Percentiles rank a stretch among this genome's conserved stretches.
Evolutionary conservation across 345 rosid genomes (phyloP).

Genomic region (Stellera chamaejasme): DNA sequence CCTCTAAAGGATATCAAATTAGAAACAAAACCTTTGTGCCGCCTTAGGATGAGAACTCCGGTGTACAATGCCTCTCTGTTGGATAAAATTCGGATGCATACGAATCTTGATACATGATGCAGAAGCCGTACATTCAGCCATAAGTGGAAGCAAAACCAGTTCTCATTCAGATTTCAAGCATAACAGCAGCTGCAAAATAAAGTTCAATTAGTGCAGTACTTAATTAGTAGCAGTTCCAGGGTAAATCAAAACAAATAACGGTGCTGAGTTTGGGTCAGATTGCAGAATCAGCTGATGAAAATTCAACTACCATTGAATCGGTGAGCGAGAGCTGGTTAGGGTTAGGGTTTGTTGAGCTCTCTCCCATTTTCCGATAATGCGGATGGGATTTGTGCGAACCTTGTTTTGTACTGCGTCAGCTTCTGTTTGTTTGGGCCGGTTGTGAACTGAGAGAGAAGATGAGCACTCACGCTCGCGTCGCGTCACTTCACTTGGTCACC

Average conservation of each 20-base stretch:
- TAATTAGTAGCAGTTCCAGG: no score
- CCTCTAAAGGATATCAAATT: neutral
- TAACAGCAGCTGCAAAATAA: slow-evolving; percentile 24
- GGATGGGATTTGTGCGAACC: slow-evolving; percentile 38
- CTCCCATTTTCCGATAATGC: no score
- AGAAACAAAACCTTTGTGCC: slow-evolving; percentile 20
- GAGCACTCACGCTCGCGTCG: no score
- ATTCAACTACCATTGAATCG: no score
- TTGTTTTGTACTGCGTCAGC: neutral
- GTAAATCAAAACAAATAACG: no score
- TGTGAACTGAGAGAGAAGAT: no score
- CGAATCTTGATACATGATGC: slow-evolving; percentile 36
- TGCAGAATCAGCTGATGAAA: no score
- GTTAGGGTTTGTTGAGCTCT: slow-evolving; percentile 3
- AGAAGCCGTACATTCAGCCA: slow-evolving; percentile 46
- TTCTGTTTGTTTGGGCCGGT: neutral
- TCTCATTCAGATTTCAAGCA: neutral
- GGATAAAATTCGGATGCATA: slow-evolving; percentile 19
- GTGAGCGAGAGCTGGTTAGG: neutral
- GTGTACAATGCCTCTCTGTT: slow-evolving; percentile 13
- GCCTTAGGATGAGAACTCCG: slow-evolving; percentile 20
- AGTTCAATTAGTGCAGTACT: neutral
- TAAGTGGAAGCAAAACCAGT: slow-evolving; percentile 11
- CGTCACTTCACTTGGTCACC: no score
- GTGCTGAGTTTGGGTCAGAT: no score